Evolutionary conservation across 2,329 filamentous ascomycete genomes (phyloP), one percentile per base, ranked within the genome.

Genomic region (Triangularia setosa): DNA sequence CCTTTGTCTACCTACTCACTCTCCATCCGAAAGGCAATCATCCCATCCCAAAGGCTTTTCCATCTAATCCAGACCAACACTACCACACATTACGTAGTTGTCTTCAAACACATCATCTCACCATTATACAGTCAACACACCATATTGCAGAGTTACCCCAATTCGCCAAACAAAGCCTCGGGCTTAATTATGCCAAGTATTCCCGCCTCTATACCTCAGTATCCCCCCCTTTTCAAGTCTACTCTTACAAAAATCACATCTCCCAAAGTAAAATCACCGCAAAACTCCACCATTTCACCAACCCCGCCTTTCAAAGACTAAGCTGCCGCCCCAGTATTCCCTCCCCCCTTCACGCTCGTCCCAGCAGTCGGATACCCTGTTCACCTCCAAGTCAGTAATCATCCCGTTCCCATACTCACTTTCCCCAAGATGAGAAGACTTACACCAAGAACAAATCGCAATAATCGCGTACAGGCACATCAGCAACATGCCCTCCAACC

Each of bases 381-480:
- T n/a, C 33, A 40, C 11, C 4, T 8, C 6, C 1, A 27, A 4
- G 56, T 67, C 21, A 67, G 63, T 48, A 25, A 33, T 33, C 1
- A 12, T 33, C 1, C 30, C 14, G 7, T 33, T n/a, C n/a, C 30
- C 27, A 35, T 16, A 12, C n/a, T n/a, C n/a, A 2, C 28, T 14
- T 18, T 23, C 23, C 53, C n/a, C n/a, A n/a, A n/a, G n/a, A 57
- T 9, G 21, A 27, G 23, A 16, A 3, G 23, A 81, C 83, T 80
- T 81, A 86, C 84, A 86, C 79, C 83, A 86, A n/a, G 84, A 80
- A 71, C 84, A 88, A 11, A 86, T 79, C 11, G 90, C 90, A 72
- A 95, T 93, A 61, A 95, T 95, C 48, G 89, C 80, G 72, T 95
- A 95, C 3, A 92, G 83, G 44, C 89, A 90, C 60, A 93, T 90